Evolutionary conservation across 345 rosid genomes (phyloP).

Genomic region (Tarenaya hassleriana): DNA sequence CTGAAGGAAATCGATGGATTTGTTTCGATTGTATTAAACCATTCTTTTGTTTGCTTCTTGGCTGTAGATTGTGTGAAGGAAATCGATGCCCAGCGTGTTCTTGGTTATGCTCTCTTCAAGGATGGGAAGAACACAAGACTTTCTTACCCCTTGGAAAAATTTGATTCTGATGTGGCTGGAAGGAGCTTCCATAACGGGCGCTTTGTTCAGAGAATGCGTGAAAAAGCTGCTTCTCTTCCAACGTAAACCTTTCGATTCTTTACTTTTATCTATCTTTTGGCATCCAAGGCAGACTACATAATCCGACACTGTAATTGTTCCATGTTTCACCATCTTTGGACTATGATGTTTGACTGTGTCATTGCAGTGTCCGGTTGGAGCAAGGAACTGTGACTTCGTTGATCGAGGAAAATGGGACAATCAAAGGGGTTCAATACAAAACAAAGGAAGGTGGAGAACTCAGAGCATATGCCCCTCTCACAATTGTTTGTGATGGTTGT

Average conservation of each 20-base stretch:
- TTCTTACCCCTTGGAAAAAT: slow-evolving; percentile 25
- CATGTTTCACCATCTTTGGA: background rate
- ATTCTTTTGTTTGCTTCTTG: background rate
- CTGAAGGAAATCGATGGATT: background rate
- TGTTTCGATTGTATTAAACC: background rate
- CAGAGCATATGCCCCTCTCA: slow-evolving; percentile 42
- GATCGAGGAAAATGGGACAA: slow-evolving; percentile 42
- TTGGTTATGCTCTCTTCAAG: slow-evolving; percentile 27
- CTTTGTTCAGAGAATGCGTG: slow-evolving; percentile 28
- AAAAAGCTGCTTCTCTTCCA: slow-evolving; percentile 29
- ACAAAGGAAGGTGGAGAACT: slow-evolving; percentile 42
- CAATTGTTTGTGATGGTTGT: slow-evolving; percentile 57
- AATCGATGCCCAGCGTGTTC: slow-evolving; percentile 32
- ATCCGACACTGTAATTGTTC: background rate
- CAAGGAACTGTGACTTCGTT: slow-evolving; percentile 50
- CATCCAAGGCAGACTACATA: too few species aligned
- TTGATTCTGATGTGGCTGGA: slow-evolving; percentile 24
- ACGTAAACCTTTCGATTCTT: slow-evolving; percentile 21
- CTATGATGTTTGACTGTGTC: background rate
- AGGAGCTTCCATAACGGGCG: slow-evolving; percentile 33
- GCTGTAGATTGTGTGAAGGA: slow-evolving; percentile 32
- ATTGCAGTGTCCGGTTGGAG: slow-evolving; percentile 36
- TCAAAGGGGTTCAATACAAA: slow-evolving; percentile 49
- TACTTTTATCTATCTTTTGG: background rate
- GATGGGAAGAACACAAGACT: slow-evolving; percentile 26